phyloP scores from a whole-genome alignment of 768 basidiomycete genomes.

The Tephrocybe rancida region DNA sequence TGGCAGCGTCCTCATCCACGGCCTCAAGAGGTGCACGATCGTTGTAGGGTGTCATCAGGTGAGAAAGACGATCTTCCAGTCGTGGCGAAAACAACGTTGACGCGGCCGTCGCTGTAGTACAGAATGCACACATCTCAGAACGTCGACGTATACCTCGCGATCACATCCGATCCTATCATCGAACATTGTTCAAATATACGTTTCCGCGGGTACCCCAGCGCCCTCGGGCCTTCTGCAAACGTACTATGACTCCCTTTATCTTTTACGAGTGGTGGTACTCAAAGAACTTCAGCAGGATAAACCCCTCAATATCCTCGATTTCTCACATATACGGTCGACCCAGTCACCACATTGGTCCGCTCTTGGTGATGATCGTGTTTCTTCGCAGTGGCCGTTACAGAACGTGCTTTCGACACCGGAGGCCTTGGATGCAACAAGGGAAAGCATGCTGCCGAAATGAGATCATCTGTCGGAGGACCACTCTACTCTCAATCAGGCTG shows the following conservation, averaged over 20 bases:
- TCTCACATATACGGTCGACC: constrained; percentile 77
- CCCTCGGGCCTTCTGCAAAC: constrained; percentile 17
- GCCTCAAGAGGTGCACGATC: constrained; percentile 56
- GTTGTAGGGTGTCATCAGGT: not conserved
- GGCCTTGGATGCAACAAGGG: constrained; percentile 1
- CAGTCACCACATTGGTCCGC: constrained; percentile 79
- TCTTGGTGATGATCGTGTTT: constrained; percentile 20
- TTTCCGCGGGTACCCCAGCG: constrained; percentile 65
- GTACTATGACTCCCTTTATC: not conserved
- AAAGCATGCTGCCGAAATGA: constrained; percentile 12
- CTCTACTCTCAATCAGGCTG: no score
- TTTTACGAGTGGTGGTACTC: not conserved
- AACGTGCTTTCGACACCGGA: not conserved
- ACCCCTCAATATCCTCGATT: constrained; percentile 70
- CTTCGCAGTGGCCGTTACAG: constrained; percentile 11
- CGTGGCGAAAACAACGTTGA: not conserved
- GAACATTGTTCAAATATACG: constrained; percentile 55
- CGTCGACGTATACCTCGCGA: not conserved
- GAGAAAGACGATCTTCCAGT: not conserved
- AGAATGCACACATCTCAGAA: no score
- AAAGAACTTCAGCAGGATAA: constrained; percentile 29
- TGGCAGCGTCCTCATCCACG: constrained; percentile 76
- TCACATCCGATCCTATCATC: constrained; percentile 58
- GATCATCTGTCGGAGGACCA: no score
- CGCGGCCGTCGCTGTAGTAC: not conserved